Percentiles rank a stretch among this genome's conserved stretches.
phyloP scores from a whole-genome alignment of 495 filamentous ascomycete species.

The Penicillium herquei region DNA sequence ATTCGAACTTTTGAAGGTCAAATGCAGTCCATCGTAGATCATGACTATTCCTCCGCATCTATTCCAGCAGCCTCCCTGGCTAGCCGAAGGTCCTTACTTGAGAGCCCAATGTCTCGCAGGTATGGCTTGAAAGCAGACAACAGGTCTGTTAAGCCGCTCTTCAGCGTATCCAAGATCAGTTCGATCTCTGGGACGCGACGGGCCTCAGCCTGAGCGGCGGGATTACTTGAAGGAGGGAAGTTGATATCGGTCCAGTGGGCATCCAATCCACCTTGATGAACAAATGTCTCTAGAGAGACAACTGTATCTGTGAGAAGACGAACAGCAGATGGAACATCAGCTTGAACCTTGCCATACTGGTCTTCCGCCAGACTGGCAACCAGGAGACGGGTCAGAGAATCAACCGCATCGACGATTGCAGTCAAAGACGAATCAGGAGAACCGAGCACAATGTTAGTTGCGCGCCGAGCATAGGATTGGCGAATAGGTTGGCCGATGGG shows the following conservation, averaged over 20 bases:
- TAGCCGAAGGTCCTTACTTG: slow-evolving; percentile 61
- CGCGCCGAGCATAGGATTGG: slow-evolving; percentile 61
- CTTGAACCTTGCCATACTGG: slow-evolving; percentile 79
- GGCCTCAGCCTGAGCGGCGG: slow-evolving; percentile 38
- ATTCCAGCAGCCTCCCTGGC: slow-evolving; percentile 62
- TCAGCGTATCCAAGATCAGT: slow-evolving; percentile 57
- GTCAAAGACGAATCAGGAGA: slow-evolving; percentile 62
- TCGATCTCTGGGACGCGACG: slow-evolving; percentile 58
- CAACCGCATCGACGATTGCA: slow-evolving; percentile 67
- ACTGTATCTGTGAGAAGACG: slow-evolving; percentile 66
- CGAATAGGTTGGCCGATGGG: slow-evolving; percentile 69
- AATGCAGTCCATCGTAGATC: slow-evolving; percentile 12
- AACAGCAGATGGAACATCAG: slow-evolving; percentile 70
- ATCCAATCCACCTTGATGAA: slow-evolving; percentile 47
- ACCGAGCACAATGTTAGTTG: slow-evolving; percentile 64
- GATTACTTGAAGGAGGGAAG: slow-evolving; percentile 41
- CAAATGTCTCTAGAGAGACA: slow-evolving; percentile 67
- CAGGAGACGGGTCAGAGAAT: slow-evolving; percentile 65
- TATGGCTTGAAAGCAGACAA: slow-evolving; percentile 70
- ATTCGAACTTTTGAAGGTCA: slow-evolving; percentile 4
- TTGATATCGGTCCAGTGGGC: slow-evolving; percentile 83
- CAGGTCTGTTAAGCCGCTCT: slow-evolving; percentile 57
- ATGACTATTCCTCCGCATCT: slow-evolving; percentile 22
- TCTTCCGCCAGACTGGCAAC: slow-evolving; percentile 79
- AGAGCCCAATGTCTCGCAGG: slow-evolving; percentile 62